Base-by-base conservation (phyloP, 352 stramenopile genomes). In the Phytopythium mirpurense region DNA sequence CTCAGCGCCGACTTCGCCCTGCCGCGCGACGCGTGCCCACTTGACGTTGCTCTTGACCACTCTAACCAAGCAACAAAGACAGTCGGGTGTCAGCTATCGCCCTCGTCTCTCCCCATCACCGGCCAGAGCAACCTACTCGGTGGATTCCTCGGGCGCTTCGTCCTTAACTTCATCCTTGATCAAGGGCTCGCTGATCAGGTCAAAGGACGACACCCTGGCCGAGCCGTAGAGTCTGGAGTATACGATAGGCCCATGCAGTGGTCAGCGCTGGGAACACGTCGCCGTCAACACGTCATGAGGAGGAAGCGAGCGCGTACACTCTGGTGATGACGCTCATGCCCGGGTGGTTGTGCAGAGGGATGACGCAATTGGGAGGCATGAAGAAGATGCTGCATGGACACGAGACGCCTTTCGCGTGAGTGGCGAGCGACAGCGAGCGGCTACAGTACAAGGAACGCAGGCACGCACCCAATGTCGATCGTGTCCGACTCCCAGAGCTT, bases 401-500 rank as follows among this genome's bases (percentile, higher is more conserved):
- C 31, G 29, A 41, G 41, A 8, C 34, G 15, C 27, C 24, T 23
- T 27, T 15, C 9, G 37, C 12, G 1, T 32, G 2, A 36, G 18
- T 29, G 23, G n/a, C n/a, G n/a, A n/a, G n/a, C n/a, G n/a, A n/a
- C n/a, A n/a, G n/a, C n/a, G n/a, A n/a, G n/a, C n/a, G n/a, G n/a
- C n/a, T n/a, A n/a, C n/a, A n/a, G n/a, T n/a, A 32, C 5, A 32
- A 9, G 9, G 29, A 32, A 9, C 45, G 6, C 12, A 7, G 7
- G 16, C 14, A 61, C 51, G 45, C 54, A 83, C 72, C 83, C 83
- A 56, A 93, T 86, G 60, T 88, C 80, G 45, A 93, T 90, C 16
- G 69, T 86, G 47, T 93, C 83, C 4, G 74, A 87, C 46, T 93
- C 80, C 80, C 78, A 93, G 4, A 93, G 68, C 60, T 90, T 93